Percentiles rank a stretch among this genome's conserved stretches.
These are phyloP conservation scores for Saccharomycopsis guyanensis DNA, from an alignment of 805 yeast genomes.

Conservation along the genomic window DNA sequence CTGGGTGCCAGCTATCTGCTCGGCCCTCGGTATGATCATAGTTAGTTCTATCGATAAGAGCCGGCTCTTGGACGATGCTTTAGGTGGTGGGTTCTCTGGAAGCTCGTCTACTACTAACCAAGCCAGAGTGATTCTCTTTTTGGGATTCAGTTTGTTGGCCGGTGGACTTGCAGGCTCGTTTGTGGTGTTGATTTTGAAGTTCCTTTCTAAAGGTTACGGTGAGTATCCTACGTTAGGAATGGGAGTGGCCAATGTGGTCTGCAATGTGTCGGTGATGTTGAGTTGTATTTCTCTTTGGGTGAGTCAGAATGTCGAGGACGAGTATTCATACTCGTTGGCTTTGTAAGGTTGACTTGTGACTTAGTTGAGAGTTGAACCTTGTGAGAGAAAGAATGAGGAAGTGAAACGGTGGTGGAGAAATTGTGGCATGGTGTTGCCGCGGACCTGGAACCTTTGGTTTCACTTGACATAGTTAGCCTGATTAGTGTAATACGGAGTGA, in stretches of 20 bases:
- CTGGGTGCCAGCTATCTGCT: slow-evolving; percentile 91
- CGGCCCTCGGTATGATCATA: slow-evolving; percentile 83
- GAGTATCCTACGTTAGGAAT: slow-evolving; percentile 85
- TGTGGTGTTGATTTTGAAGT: slow-evolving; percentile 80
- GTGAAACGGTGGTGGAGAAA: too few relatives aligned
- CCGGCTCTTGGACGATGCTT: slow-evolving; percentile 31
- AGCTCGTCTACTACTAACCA: slow-evolving; percentile 71
- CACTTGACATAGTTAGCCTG: too few relatives aligned
- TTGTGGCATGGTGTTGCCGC: too few relatives aligned
- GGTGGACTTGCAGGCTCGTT: slow-evolving; percentile 92
- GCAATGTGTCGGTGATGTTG: slow-evolving; percentile 72
- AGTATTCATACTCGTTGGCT: slow-evolving; percentile 86
- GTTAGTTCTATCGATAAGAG: slow-evolving; percentile 41
- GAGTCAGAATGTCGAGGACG: slow-evolving; percentile 93
- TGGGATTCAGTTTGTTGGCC: slow-evolving; percentile 88
- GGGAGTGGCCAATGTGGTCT: slow-evolving; percentile 85
- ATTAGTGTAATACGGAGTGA: too few relatives aligned
- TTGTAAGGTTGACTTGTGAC: too few relatives aligned
- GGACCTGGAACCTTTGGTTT: too few relatives aligned
- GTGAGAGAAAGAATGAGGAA: too few relatives aligned
- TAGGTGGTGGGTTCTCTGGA: slow-evolving; percentile 32
- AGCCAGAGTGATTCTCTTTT: slow-evolving; percentile 80
- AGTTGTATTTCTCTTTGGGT: slow-evolving; percentile 90
- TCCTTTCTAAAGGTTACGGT: slow-evolving; percentile 63
- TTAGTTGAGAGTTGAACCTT: too few relatives aligned